Evolutionary conservation across 257 asterid species (phyloP), one percentile per base, ranked within the genome.

Genomic region (Nicotiana tomentosiformis): DNA sequence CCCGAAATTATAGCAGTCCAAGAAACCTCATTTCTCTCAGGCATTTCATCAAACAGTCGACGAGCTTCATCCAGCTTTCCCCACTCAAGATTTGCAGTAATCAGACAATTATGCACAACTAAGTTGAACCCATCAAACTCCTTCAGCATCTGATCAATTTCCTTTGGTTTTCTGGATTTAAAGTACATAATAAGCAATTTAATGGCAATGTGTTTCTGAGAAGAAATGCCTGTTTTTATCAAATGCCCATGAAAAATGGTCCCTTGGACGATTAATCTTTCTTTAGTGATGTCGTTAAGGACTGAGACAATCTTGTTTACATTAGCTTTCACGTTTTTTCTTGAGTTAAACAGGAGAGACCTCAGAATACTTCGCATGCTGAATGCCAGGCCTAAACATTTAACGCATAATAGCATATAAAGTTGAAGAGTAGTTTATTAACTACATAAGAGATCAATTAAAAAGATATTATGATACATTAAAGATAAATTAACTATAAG

Each of bases 11-110:
- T 78, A 15, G 92, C 85, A 67, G 98, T 94, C 97, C 97, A 94
- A 65, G 97, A 86, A 85, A 94, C 95, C 83, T 87, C 93, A 56
- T 93, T 93, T 87, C 94, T 84, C 9, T 89, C 91, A 8, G 97
- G 97, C 97, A 93, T 93, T 93, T 92, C 95, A n/a, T 91, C 97
- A 53, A 94, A 94, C 95, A 94, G 7, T 12, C 33, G 81, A 49
- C 90, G 84, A 32, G 98, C 97, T 33, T 86, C 80, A 0, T 17
- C 49, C 5, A 84, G 74, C 67, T 90, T 69, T 15, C 97, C 98
- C 94, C 92, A 86, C 62, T 88, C 84, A 1, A 94, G 77, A 65
- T 88, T 89, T 0, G 91, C 90, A 9, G 57, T 80, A 65, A 93
- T 92, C 84, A 94, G 90, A 86, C 98, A 94, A 82, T 94, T 94